phyloP scores from a whole-genome alignment of 2,329 filamentous ascomycete genomes.

The Salinomyces thailandicus region DNA sequence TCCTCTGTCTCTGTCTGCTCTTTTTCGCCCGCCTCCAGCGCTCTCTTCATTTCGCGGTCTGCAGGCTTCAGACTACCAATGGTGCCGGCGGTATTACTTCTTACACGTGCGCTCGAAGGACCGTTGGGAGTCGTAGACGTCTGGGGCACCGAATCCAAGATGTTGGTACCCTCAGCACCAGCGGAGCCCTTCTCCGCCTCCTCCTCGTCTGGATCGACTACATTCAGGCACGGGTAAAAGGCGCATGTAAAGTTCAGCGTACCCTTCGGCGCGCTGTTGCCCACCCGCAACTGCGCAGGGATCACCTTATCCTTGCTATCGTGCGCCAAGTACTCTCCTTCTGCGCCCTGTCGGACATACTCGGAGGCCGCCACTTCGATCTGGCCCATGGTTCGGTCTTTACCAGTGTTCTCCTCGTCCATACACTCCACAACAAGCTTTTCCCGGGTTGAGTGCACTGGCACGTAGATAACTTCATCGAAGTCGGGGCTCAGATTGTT shows the following conservation, averaged over 20 bases:
- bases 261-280: conserved; percentile 68
- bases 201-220: conserved; percentile 82
- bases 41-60: conserved; percentile 33
- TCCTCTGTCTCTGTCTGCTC: conserved; percentile 35
- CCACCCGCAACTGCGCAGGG: conserved; percentile 60
- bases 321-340: conserved; percentile 69
- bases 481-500: conserved; percentile 93
- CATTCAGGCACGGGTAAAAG: conserved; percentile 82
- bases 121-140: background rate
- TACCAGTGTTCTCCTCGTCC: conserved; percentile 87
- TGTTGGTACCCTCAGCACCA: conserved; percentile 1
- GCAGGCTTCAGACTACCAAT: conserved; percentile 31
- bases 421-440: conserved; percentile 85
- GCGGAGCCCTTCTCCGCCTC: conserved; percentile 30
- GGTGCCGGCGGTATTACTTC: conserved; percentile 29
- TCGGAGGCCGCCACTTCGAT: conserved; percentile 68
- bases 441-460: conserved; percentile 75
- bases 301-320: conserved; percentile 58
- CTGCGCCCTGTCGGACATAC: conserved; percentile 66
- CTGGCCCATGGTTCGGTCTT: conserved; percentile 76
- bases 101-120: conserved; percentile 5
- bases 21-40: conserved; percentile 38
- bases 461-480: conserved; percentile 91
- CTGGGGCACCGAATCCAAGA: background rate
- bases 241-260: conserved; percentile 68